phyloP scores from a whole-genome alignment of 106 monocot genomes.

The Dendrobium officinale region DNA sequence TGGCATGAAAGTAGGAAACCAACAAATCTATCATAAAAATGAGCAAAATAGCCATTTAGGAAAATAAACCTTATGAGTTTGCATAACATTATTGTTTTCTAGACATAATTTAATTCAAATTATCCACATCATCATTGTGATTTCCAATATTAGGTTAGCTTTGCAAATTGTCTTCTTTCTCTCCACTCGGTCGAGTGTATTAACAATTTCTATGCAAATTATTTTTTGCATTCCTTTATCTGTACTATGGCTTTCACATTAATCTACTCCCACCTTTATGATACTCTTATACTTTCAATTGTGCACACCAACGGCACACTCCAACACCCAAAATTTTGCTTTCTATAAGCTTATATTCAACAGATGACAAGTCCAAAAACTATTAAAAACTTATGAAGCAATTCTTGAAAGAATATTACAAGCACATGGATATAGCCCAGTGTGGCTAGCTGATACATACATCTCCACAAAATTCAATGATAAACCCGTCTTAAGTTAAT shows the following conservation, averaged over 20 bases:
- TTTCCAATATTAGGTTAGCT: background rate
- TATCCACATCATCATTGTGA: background rate
- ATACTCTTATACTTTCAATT: background rate
- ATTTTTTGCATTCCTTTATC: background rate
- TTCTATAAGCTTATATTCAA: background rate
- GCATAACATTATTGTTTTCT: background rate
- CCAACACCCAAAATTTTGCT: background rate
- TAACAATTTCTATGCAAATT: background rate
- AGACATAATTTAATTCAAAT: background rate
- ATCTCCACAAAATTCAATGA: background rate
- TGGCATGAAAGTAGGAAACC: constrained; percentile 1
- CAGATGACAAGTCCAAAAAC: background rate
- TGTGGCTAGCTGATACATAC: background rate
- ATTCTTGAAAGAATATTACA: background rate
- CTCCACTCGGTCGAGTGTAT: background rate
- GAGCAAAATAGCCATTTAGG: background rate
- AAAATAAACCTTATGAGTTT: background rate
- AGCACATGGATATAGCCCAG: background rate
- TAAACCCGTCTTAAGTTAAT: background rate
- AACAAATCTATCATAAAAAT: background rate
- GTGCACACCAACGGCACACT: too few relatives aligned
- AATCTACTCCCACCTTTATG: background rate
- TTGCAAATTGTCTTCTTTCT: background rate
- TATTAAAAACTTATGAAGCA: background rate
- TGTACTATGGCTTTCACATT: background rate